These are phyloP conservation scores for Emergomyces orientalis DNA, from an alignment of 2,329 filamentous ascomycete genomes.

Conservation along the genomic window DNA sequence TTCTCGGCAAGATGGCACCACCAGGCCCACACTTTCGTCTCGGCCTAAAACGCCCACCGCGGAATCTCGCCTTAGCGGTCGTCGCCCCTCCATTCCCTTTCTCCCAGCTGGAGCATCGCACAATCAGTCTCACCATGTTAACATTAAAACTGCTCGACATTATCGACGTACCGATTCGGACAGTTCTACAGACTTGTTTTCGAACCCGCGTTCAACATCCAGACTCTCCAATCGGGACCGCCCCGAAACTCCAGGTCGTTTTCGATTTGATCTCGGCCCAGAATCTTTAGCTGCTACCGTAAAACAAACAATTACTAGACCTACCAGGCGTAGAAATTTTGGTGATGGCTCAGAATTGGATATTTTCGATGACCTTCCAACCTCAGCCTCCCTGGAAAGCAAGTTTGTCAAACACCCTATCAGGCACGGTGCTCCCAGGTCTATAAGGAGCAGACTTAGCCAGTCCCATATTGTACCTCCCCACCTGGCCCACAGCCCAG, in stretches of 20 bases:
- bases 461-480: slow-evolving; percentile 27
- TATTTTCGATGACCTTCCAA: slow-evolving; percentile 87
- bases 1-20: slow-evolving; percentile 30
- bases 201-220: slow-evolving; percentile 34
- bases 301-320: slow-evolving; percentile 66
- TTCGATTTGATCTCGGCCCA: slow-evolving; percentile 40
- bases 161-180: slow-evolving; percentile 80
- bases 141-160: slow-evolving; percentile 58
- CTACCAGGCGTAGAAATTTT: slow-evolving; percentile 62
- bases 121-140: slow-evolving; percentile 68
- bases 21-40: slow-evolving; percentile 24
- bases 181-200: slow-evolving; percentile 44
- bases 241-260: slow-evolving; percentile 42
- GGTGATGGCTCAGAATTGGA: slow-evolving; percentile 90
- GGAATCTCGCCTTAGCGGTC: slow-evolving; percentile 35
- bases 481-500: slow-evolving; percentile 31
- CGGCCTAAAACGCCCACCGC: slow-evolving; percentile 60
- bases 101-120: slow-evolving; percentile 66
- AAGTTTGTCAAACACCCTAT: slow-evolving; percentile 73
- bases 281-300: slow-evolving; percentile 45
- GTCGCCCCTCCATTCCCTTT: slow-evolving; percentile 62
- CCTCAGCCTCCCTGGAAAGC: slow-evolving; percentile 70
- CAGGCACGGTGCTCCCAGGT: slow-evolving; percentile 57
- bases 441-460: slow-evolving; percentile 44
- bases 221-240: slow-evolving; percentile 34